Percentiles rank a stretch among this genome's conserved stretches.
Conservation (phyloP, 805 yeast genomes). For the Saccharomycopsis synnaedendra region DNA sequence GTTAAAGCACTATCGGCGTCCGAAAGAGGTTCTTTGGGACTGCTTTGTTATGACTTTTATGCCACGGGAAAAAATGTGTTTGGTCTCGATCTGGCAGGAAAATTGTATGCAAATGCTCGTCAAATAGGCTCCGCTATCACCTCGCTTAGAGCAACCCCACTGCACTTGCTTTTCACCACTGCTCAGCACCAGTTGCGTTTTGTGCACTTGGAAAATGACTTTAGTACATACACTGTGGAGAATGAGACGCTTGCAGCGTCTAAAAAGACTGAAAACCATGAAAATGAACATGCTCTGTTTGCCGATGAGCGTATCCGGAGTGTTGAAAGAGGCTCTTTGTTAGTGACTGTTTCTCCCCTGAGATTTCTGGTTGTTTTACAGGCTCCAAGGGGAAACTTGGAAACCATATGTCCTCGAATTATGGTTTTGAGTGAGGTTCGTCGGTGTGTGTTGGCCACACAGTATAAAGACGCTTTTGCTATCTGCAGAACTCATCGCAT, state of each 20-base stretch:
- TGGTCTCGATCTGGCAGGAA: slow-evolving; percentile 71
- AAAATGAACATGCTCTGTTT: slow-evolving; percentile 17
- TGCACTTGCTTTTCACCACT: slow-evolving; percentile 72
- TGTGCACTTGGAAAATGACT: slow-evolving; percentile 45
- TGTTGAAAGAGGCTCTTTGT: slow-evolving; percentile 84
- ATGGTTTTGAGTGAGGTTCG: slow-evolving; percentile 83
- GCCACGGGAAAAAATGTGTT: slow-evolving; percentile 27
- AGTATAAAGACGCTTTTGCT: slow-evolving; percentile 64
- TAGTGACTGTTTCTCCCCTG: slow-evolving; percentile 74
- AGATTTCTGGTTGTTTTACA: slow-evolving; percentile 76
- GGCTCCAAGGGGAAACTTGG: slow-evolving; percentile 94
- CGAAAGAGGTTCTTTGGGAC: slow-evolving; percentile 48
- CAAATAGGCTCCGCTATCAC: slow-evolving; percentile 68
- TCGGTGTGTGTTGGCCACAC: slow-evolving; percentile 41
- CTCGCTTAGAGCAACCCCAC: slow-evolving; percentile 62
- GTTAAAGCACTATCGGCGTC: slow-evolving; percentile 21
- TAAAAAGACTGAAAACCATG: slow-evolving; percentile 22
- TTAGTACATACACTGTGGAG: slow-evolving; percentile 26
- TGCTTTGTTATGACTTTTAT: slow-evolving; percentile 52
- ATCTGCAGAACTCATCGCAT: slow-evolving; percentile 87
- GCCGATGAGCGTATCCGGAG: slow-evolving; percentile 77
- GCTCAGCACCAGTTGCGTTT: slow-evolving; percentile 79
- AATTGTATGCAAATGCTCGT: slow-evolving; percentile 50
- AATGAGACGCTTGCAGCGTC: slow-evolving; percentile 16
- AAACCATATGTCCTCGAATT: slow-evolving; percentile 86